Percentiles rank a stretch among this genome's conserved stretches.
These are phyloP conservation scores for Psilocybe azurescens DNA, from an alignment of 768 basidiomycete species.

Conservation along the genomic window DNA sequence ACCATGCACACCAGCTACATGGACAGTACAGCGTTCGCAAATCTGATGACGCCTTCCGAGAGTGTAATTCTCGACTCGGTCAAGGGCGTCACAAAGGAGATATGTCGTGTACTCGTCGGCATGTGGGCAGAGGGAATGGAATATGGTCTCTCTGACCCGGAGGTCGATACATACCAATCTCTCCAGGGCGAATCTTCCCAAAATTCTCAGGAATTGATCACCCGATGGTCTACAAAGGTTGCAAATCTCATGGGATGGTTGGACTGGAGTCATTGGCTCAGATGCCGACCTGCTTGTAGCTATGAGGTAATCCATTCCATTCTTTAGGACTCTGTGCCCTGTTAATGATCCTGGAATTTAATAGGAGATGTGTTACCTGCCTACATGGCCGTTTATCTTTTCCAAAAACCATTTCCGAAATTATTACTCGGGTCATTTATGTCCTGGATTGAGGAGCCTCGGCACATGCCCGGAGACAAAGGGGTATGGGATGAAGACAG, in stretches of 20 bases:
- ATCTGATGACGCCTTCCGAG: constrained; percentile 34
- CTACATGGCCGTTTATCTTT: constrained; percentile 46
- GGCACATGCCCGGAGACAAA: not conserved
- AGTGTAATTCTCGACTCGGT: constrained; percentile 33
- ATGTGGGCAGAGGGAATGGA: constrained; percentile 52
- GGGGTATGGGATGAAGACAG: constrained; percentile 10
- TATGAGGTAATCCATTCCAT: constrained; percentile 38
- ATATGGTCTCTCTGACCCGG: constrained; percentile 1
- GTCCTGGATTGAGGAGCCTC: not conserved
- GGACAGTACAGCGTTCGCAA: constrained; percentile 4
- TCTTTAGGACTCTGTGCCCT: not conserved
- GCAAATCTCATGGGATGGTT: constrained; percentile 51
- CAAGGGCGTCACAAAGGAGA: constrained; percentile 44
- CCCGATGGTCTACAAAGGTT: constrained; percentile 40
- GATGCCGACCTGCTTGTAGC: constrained; percentile 50
- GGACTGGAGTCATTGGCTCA: constrained; percentile 57
- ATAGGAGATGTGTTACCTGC: constrained; percentile 49
- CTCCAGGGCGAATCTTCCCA: too few species aligned
- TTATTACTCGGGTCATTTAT: not conserved
- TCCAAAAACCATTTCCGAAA: not conserved
- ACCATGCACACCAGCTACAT: constrained; percentile 36
- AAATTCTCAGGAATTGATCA: not conserved
- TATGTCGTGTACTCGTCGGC: constrained; percentile 48
- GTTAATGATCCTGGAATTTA: not conserved
- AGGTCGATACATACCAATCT: not conserved